These are phyloP conservation scores for Aspergillus nanangensis DNA, from an alignment of 495 filamentous ascomycete species.

Conservation along the genomic window DNA sequence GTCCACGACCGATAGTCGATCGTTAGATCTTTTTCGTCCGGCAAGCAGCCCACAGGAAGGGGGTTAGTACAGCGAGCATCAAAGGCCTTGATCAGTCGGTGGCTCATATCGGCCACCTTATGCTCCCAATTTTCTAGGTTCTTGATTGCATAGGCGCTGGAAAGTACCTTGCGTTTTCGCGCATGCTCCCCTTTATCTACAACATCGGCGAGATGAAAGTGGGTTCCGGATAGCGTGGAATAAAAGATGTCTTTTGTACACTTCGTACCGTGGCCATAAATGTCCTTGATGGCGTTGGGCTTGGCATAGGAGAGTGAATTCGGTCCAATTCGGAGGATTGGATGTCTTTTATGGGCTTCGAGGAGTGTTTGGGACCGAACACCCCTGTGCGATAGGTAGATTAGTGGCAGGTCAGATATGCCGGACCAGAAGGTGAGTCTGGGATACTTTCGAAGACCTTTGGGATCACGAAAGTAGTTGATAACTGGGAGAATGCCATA, in stretches of 20 bases:
- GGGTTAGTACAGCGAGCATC: slow-evolving; percentile 19
- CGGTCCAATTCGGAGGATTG: slow-evolving; percentile 48
- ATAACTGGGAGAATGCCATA: slow-evolving; percentile 36
- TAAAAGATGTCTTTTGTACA: slow-evolving; percentile 48
- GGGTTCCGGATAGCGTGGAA: slow-evolving; percentile 29
- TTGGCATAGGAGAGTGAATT: slow-evolving; percentile 47
- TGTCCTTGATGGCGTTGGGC: slow-evolving; percentile 47
- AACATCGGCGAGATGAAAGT: slow-evolving; percentile 43
- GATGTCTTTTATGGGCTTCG: slow-evolving; percentile 37
- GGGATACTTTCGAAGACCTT: slow-evolving; percentile 47
- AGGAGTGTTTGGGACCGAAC: slow-evolving; percentile 39
- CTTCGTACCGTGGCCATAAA: slow-evolving; percentile 50
- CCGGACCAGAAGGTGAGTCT: slow-evolving; percentile 38
- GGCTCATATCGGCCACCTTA: slow-evolving; percentile 42
- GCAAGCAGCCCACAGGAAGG: not conserved
- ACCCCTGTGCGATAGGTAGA: slow-evolving; percentile 33
- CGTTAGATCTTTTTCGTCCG: slow-evolving; percentile 18
- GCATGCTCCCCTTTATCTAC: slow-evolving; percentile 42
- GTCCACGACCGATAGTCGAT: slow-evolving; percentile 43
- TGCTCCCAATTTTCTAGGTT: slow-evolving; percentile 46
- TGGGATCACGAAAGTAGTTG: slow-evolving; percentile 41
- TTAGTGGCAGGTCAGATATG: slow-evolving; percentile 42
- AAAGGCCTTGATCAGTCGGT: slow-evolving; percentile 22
- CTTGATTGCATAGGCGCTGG: slow-evolving; percentile 48
- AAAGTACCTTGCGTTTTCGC: slow-evolving; percentile 46